Conservation (phyloP, 2,329 filamentous ascomycete species). For the Xylariales sp. region DNA sequence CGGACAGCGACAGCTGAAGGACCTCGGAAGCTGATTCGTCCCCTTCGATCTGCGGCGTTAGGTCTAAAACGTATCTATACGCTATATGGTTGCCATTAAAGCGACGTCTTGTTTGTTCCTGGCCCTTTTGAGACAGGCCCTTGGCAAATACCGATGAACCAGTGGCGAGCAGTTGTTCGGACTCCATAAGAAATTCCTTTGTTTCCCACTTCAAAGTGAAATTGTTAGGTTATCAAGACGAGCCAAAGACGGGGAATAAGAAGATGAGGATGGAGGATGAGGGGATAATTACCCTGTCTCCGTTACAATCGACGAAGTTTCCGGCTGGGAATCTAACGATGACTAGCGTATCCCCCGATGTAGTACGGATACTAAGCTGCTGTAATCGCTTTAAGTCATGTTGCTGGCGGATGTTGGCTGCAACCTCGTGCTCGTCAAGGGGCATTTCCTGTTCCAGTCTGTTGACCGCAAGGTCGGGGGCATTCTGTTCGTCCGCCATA, state of each 20-base stretch:
- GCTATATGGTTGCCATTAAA: constrained; percentile 44
- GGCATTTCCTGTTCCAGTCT: constrained; percentile 4
- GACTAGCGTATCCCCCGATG: constrained; percentile 34
- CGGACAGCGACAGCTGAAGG: constrained; percentile 68
- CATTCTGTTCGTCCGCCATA: constrained; percentile 20
- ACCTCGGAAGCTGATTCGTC: constrained; percentile 71
- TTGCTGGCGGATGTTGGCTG: constrained; percentile 1
- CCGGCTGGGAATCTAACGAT: constrained; percentile 30
- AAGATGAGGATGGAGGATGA: background rate
- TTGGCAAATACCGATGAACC: constrained; percentile 60
- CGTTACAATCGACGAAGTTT: constrained; percentile 31
- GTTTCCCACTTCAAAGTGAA: constrained; percentile 45
- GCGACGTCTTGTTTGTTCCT: constrained; percentile 55
- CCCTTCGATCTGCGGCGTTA: constrained; percentile 71
- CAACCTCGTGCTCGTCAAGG: background rate
- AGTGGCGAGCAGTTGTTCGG: constrained; percentile 59
- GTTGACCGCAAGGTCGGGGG: constrained; percentile 3
- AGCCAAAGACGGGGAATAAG: background rate
- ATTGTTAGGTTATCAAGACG: background rate
- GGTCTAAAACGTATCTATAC: constrained; percentile 66
- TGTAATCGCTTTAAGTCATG: constrained; percentile 5
- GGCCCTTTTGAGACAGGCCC: constrained; percentile 57
- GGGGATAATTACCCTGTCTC: constrained; percentile 22
- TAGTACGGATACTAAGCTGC: constrained; percentile 12
- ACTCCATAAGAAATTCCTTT: constrained; percentile 58